Evolutionary conservation across 164 flowering plant genomes (phyloP).

Genomic region (Tetracentron sinense): DNA sequence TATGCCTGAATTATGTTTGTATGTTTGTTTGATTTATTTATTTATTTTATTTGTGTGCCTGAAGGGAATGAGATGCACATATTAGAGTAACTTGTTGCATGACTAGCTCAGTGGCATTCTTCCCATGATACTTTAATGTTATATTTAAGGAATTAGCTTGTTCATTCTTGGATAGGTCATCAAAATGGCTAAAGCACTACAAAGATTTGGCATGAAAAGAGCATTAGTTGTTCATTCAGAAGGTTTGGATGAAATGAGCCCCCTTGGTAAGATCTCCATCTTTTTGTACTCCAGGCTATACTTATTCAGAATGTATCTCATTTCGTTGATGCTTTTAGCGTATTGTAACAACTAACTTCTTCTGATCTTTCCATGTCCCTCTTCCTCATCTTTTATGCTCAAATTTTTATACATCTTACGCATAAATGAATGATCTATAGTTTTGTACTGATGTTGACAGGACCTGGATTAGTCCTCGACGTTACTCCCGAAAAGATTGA

Average conservation of each 20-base stretch:
- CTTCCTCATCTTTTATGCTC: background rate
- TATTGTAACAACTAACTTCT: background rate
- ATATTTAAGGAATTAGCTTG: background rate
- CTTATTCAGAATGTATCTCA: background rate
- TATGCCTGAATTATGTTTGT: background rate
- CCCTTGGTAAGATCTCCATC: constrained; percentile 55
- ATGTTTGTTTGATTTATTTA: background rate
- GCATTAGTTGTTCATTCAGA: constrained; percentile 86
- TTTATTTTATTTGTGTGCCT: background rate
- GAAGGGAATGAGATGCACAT: background rate
- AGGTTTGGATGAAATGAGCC: constrained; percentile 93
- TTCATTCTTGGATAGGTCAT: constrained; percentile 44
- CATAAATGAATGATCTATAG: too few species aligned
- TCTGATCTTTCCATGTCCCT: background rate
- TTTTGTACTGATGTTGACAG: constrained; percentile 31
- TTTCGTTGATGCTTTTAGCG: background rate
- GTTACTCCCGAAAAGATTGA: constrained; percentile 73
- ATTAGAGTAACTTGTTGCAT: background rate
- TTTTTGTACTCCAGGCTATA: background rate
- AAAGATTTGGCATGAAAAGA: constrained; percentile 84
- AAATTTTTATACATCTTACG: background rate
- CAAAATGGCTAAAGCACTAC: constrained; percentile 92
- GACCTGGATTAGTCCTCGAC: constrained; percentile 76
- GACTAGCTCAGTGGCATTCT: background rate
- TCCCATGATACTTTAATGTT: background rate